Evolutionary conservation across 139 green algal genomes (phyloP), one percentile per base, ranked within the genome.

Genomic region (Micractinium sp.): DNA sequence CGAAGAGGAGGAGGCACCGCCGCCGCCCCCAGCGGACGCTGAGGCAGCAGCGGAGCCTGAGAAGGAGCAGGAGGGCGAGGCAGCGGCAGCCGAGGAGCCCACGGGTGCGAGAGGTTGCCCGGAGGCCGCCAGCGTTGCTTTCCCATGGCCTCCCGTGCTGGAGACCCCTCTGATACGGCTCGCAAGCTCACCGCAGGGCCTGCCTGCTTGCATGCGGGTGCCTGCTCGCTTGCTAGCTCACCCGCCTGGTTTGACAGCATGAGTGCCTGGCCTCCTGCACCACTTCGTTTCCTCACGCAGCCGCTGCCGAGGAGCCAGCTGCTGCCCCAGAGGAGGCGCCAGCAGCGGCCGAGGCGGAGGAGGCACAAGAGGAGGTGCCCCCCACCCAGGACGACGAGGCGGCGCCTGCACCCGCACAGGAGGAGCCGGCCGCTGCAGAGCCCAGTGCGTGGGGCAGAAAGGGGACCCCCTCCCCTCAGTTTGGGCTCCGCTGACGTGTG

Each of bases 301-400:
- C 15, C 31, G 80, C 25, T 19, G 80, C 18, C 3, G 25, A 29
- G 36, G n/a, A 41, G 63, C 5, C 36, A 86, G 33, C 81, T 13
- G 81, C 15, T 4, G 1, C 18, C 35, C 36, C 4, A 3, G 25
- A 71, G 63, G 19, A 5, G 66, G 2, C 23, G 27, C 1, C 39
- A 60, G 85, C 38, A 15, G 33, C 33, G 0, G 66, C 35, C 0
- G 66, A 53, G 1, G 66, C 84, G 33, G 85, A 19, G 33, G 31
- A 29, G 22, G 77, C 82, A 35, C 38, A 31, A 66, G 67, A 90
- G 67, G 75, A 53, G 2, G 87, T 87, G 75, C 80, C 81, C 5
- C 71, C 69, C 31, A 82, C 85, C n/a, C 85, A 82, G 33, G 14
- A 73, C 35, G 39, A 66, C 39, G 78, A 14, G 38, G 75, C 35